phyloP scores from a whole-genome alignment of 805 yeast species.

The Metschnikowia bowlesiae region DNA sequence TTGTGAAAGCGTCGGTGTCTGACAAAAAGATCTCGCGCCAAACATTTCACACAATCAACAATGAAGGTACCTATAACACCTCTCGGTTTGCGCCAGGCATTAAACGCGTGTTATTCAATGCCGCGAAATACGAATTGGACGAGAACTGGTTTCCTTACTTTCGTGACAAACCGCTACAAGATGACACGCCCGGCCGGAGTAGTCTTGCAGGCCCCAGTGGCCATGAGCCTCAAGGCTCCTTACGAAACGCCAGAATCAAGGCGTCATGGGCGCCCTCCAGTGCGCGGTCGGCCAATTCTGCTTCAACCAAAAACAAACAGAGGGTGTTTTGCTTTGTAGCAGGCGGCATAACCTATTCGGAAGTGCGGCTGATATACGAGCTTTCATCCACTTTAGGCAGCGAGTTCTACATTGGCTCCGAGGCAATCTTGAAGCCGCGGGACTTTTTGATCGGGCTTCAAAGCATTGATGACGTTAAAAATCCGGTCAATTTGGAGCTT shows the following conservation, averaged over 20 bases:
- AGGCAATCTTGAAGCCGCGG: slow-evolving; percentile 45
- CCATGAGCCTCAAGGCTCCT: slow-evolving; percentile 9
- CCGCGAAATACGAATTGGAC: slow-evolving; percentile 49
- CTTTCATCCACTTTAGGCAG: slow-evolving; percentile 56
- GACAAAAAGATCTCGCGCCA: slow-evolving; percentile 45
- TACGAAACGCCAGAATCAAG: slow-evolving; percentile 16
- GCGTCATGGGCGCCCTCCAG: slow-evolving; percentile 19
- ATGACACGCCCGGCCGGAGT: slow-evolving; percentile 28
- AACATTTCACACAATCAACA: slow-evolving; percentile 53
- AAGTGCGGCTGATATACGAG: slow-evolving; percentile 70
- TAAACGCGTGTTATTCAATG: slow-evolving; percentile 51
- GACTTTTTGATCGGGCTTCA: slow-evolving; percentile 43
- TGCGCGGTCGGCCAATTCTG: slow-evolving; percentile 15
- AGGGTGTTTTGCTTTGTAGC: slow-evolving; percentile 75
- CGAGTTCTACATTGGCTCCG: slow-evolving; percentile 51
- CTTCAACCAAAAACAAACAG: slow-evolving; percentile 39
- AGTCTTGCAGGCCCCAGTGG: not conserved
- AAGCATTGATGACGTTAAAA: slow-evolving; percentile 32
- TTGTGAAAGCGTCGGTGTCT: slow-evolving; percentile 40
- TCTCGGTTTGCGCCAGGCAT: slow-evolving; percentile 73
- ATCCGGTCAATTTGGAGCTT: slow-evolving; percentile 40
- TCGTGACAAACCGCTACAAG: slow-evolving; percentile 65
- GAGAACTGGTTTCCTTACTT: slow-evolving; percentile 66
- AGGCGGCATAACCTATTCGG: slow-evolving; percentile 88
- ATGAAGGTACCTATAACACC: slow-evolving; percentile 53